Conservation (phyloP, 805 yeast genomes). For the Starmerella stigmatis region DNA sequence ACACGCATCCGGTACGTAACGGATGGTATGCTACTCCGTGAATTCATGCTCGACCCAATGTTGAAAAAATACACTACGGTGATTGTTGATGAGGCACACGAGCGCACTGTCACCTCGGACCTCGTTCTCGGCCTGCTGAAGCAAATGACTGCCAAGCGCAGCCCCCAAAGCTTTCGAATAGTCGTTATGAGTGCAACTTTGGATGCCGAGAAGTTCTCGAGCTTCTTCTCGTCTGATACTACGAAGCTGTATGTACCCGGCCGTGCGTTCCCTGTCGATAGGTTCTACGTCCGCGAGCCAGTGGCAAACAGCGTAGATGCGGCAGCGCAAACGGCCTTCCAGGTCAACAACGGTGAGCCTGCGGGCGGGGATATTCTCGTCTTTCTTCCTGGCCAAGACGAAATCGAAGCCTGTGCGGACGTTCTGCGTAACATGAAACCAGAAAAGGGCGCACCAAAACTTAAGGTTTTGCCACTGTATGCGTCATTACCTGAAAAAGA, state of each 20-base stretch:
- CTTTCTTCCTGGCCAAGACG: constrained; percentile 94
- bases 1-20: constrained; percentile 80
- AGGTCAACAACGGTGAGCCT: constrained; percentile 67
- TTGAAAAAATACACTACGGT: constrained; percentile 61
- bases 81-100: constrained; percentile 94
- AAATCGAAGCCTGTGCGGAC: constrained; percentile 74
- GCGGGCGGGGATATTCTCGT: constrained; percentile 78
- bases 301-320: constrained; percentile 79
- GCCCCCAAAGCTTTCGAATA: constrained; percentile 47
- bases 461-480: constrained; percentile 75
- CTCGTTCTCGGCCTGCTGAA: constrained; percentile 80
- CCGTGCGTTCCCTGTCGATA: constrained; percentile 72
- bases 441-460: constrained; percentile 62
- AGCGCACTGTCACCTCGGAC: constrained; percentile 86
- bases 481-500: constrained; percentile 84
- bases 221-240: constrained; percentile 47
- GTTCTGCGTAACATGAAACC: constrained; percentile 42
- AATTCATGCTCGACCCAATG: constrained; percentile 63
- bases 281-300: constrained; percentile 51
- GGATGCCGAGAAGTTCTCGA: constrained; percentile 76
- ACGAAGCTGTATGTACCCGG: constrained; percentile 88
- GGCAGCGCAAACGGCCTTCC: constrained; percentile 60
- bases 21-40: constrained; percentile 95
- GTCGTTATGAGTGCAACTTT: constrained; percentile 95
- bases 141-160: constrained; percentile 44